Evolutionary conservation across 306 rosid species (phyloP).

Genomic region (Fragaria nilgerrensis): DNA sequence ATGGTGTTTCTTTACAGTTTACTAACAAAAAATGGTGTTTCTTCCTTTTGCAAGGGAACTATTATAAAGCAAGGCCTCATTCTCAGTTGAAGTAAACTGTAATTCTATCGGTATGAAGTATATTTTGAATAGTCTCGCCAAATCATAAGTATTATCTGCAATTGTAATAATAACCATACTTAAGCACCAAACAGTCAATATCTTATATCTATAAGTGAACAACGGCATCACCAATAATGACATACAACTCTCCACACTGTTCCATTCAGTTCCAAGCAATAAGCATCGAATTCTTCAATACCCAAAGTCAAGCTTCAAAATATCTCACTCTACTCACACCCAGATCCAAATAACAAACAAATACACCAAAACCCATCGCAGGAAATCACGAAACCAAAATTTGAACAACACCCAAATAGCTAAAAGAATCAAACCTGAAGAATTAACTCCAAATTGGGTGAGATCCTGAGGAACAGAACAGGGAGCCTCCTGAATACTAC

Average conservation of each 20-base stretch:
- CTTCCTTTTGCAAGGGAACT: background rate
- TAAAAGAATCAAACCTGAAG: conserved; percentile 55
- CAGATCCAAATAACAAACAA: conserved; percentile 15
- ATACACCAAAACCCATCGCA: background rate
- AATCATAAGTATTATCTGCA: background rate
- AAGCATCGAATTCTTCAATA: background rate
- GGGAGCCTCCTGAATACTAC: conserved; percentile 54
- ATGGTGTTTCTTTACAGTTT: background rate
- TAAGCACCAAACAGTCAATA: background rate
- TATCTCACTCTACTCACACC: background rate
- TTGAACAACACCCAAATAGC: background rate
- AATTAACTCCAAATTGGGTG: conserved; percentile 49
- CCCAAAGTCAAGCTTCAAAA: conserved; percentile 7
- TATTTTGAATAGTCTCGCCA: background rate
- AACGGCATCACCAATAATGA: background rate
- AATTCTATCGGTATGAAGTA: background rate
- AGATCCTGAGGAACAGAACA: conserved; percentile 44
- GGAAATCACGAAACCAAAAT: background rate
- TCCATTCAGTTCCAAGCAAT: background rate
- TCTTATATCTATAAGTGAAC: background rate
- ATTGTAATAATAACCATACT: background rate
- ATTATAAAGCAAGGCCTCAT: background rate
- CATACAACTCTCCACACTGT: background rate
- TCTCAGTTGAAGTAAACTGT: background rate
- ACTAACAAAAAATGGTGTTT: background rate